Base-by-base conservation (phyloP, 75 land plant species). In the Chamaecyparis obtusa region DNA sequence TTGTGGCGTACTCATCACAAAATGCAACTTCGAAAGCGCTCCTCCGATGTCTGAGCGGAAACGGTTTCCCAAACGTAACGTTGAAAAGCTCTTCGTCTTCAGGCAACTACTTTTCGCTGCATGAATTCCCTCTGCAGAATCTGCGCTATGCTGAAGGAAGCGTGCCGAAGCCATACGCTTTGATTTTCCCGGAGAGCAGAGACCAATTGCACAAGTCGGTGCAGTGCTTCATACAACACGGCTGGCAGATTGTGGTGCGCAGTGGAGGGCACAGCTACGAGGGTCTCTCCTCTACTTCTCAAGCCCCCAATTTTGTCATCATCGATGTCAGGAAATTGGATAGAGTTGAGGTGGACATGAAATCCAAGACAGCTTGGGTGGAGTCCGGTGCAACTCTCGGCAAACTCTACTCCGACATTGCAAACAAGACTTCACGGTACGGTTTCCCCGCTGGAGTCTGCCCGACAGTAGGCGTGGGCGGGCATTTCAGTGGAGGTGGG, bases 401-500 rank as follows among this genome's bases (percentile, higher is more conserved):
- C 17, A 78, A 90, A 79, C 9, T 72, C 30, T 88, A 86, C 72
- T 41, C 85, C 72, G 81, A 78, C 84, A 84, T 88, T 37, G 87
- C 85, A 51, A 36, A 24, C 0, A n/a, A 71, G 19, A 30, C 60
- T 55, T 1, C 33, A 3, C 27, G 8, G 51, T 84, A 85, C 51
- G 89, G 60, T 39, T 88, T 92, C 84, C 87, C 92, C 0, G 88
- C 89, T 0, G 92, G 92, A 27, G 78, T 57, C 24, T 92, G 92
- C 86, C 84, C 87, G 24, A 89, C 90, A 8, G 90, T 92, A 37
- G 92, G 92, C 27, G 24, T 39, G 2, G 93, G 90, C 9, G 92
- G 92, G 54, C 90, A 89, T 81, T 74, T 89, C 13, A 75, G 85
- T 13, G 93, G 93, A 43, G 94, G 94, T 35, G 94, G 94, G 9